These are phyloP conservation scores for Cutaneotrichosporon dermatis DNA, from an alignment of 1,284 basidiomycete genomes.

Conservation along the genomic window DNA sequence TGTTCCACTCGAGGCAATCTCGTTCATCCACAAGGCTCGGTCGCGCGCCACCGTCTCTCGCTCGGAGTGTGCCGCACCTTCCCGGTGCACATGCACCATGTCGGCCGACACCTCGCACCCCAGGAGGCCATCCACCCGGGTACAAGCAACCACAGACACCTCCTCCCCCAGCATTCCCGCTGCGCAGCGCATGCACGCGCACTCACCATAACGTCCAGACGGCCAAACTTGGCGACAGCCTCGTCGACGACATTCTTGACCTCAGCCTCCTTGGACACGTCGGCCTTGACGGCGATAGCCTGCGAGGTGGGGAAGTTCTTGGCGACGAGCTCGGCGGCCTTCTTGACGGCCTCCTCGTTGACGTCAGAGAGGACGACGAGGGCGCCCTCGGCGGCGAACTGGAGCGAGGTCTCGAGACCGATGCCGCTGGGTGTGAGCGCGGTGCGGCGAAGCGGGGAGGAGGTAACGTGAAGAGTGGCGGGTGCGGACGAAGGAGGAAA, in stretches of 20 bases:
- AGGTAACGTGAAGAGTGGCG: background rate
- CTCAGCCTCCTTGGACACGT: conserved; percentile 83
- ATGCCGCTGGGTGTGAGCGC: conserved; percentile 58
- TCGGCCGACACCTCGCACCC: too few relatives aligned
- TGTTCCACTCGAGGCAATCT: background rate
- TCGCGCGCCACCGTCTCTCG: too few relatives aligned
- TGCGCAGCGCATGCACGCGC: too few relatives aligned
- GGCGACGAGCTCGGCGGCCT: conserved; percentile 62
- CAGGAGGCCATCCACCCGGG: too few relatives aligned
- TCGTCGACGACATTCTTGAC: conserved; percentile 74
- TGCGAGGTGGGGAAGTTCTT: conserved; percentile 65
- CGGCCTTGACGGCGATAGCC: conserved; percentile 68
- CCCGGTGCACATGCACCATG: too few relatives aligned
- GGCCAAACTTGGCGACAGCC: conserved; percentile 76
- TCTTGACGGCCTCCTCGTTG: conserved; percentile 70
- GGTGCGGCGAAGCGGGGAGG: too few relatives aligned
- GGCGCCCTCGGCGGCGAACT: conserved; percentile 90
- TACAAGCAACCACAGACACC: too few relatives aligned
- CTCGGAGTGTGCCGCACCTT: too few relatives aligned
- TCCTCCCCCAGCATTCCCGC: too few relatives aligned
- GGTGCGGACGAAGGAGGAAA: background rate
- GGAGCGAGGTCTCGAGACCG: conserved; percentile 83
- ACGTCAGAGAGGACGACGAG: conserved; percentile 82
- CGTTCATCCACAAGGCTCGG: background rate
- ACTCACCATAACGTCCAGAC: conserved; percentile 84